Base-by-base conservation (phyloP, 2,329 filamentous ascomycete species). In the Trichoderma sp. region DNA sequence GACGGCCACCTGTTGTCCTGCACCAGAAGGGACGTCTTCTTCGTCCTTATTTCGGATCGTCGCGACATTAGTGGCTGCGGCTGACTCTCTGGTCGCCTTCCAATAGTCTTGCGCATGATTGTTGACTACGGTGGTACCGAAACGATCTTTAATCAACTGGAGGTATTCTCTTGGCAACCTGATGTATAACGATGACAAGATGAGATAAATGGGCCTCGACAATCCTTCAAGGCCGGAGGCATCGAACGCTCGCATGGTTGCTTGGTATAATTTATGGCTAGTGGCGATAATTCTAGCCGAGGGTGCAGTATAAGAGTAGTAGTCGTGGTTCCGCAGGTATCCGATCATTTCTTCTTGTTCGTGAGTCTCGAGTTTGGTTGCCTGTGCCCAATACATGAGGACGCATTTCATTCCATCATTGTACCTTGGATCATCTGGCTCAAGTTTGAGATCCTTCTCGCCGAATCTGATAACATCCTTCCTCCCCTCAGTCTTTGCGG, bases 11-110 rank as follows among this genome's bases (percentile, higher is more conserved):
- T 21, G 45, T 53, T 21, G 0, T 3, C 3, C 45, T 11, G 4
- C 3, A 1, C 18, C n/a, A 6, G 45, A 53, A 2, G 1, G 4
- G 9, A 4, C 4, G 1, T 21, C n/a, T 21, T 11, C n/a, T 4
- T 21, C n/a, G 45, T n/a, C 4, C 45, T 35, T 35, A 35, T 5
- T 35, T 35, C 33, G 11, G 0, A 16, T 38, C 5, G 5, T 38
- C 12, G 35, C 5, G 35, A 12, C 1, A 14, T 38, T 38, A 2
- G 12, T 38, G 14, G 35, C 1, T 38, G 1, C 35, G 35, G 35
- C 35, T 16, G 35, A 16, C 35, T 38, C 9, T 1, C 7, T 12
- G 33, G 5, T 35, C 14, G 38, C 38, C 38, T 11, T 7, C 14
- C 4, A 7, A 41, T 16, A 41, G 4, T 16, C 38, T 41, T 41